Evolutionary conservation across 768 basidiomycete genomes (phyloP).

Genomic region (Pleurotus ostreatus): DNA sequence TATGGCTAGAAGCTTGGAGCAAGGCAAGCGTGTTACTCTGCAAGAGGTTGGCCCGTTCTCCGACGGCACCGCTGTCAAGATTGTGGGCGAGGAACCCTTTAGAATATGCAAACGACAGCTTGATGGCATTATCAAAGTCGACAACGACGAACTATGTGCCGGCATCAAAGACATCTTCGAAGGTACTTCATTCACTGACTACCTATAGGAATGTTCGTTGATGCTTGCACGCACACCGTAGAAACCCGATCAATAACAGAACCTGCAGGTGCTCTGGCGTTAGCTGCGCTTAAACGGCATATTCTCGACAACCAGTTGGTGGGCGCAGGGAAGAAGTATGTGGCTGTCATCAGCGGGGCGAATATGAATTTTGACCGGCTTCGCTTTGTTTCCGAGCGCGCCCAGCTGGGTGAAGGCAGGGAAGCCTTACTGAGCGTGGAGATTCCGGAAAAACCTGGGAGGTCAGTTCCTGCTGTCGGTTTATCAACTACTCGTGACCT

Average conservation of each 20-base stretch:
- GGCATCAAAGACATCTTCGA: slow-evolving; percentile 99
- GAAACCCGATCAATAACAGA: slow-evolving; percentile 97
- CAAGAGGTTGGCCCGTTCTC: slow-evolving; percentile 93
- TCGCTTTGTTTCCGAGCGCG: slow-evolving; percentile 97
- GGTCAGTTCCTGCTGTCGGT: slow-evolving; percentile 40
- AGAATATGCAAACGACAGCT: slow-evolving; percentile 83
- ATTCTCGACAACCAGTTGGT: slow-evolving; percentile 78
- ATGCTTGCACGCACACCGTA: slow-evolving; percentile 22
- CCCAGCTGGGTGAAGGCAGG: slow-evolving; percentile 92
- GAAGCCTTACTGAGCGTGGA: slow-evolving; percentile 94
- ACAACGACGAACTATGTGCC: slow-evolving; percentile 97
- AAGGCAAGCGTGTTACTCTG: slow-evolving; percentile 79
- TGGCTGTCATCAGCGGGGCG: slow-evolving; percentile 90
- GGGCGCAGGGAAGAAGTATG: slow-evolving; percentile 83
- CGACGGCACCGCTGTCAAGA: slow-evolving; percentile 95
- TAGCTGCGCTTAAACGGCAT: slow-evolving; percentile 89
- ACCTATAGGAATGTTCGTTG: background rate
- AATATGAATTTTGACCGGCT: slow-evolving; percentile 99
- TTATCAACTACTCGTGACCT: background rate
- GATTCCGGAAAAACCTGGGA: slow-evolving; percentile 90
- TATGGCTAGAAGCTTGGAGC: slow-evolving; percentile 78
- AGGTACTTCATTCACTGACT: slow-evolving; percentile 46
- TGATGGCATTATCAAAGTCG: slow-evolving; percentile 78
- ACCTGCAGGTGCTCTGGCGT: slow-evolving; percentile 88
- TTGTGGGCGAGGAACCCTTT: slow-evolving; percentile 94